These are phyloP conservation scores for Ogataea trehaloabstinens DNA, from an alignment of 805 yeast species.

Conservation along the genomic window DNA sequence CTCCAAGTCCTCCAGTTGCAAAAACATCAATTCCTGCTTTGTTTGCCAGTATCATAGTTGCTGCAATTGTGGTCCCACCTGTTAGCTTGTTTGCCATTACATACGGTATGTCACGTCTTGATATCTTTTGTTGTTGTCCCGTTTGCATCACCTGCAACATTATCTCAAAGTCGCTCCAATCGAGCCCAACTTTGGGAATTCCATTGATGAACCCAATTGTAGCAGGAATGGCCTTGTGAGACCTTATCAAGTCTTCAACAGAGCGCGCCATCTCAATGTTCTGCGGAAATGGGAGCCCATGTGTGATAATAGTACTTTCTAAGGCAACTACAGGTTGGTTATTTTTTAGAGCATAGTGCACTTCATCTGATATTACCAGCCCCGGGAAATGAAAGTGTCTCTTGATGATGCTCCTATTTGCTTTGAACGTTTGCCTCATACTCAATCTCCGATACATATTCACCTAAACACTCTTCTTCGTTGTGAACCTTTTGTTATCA, in stretches of 20 bases:
- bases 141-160: constrained; percentile 39
- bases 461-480: too few species aligned
- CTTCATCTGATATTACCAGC: constrained; percentile 40
- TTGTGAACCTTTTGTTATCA: too few species aligned
- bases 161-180: constrained; percentile 42
- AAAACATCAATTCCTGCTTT: constrained; percentile 77
- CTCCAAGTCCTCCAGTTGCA: constrained; percentile 94
- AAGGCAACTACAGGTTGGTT: constrained; percentile 73
- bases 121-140: constrained; percentile 53
- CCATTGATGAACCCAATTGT: constrained; percentile 80
- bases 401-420: neutral
- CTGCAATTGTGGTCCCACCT: constrained; percentile 91
- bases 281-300: constrained; percentile 81
- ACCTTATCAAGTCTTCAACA: constrained; percentile 63
- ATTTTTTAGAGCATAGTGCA: constrained; percentile 56
- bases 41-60: constrained; percentile 79
- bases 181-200: constrained; percentile 65
- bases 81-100: constrained; percentile 59
- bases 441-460: too few species aligned
- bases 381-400: neutral
- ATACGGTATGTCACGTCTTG: constrained; percentile 76
- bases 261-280: constrained; percentile 68
- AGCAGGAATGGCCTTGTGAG: constrained; percentile 74
- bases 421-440: too few species aligned
- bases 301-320: constrained; percentile 86